Base-by-base conservation (phyloP, 2,329 filamentous ascomycete genomes). In the Proliferodiscus dingleyae region DNA sequence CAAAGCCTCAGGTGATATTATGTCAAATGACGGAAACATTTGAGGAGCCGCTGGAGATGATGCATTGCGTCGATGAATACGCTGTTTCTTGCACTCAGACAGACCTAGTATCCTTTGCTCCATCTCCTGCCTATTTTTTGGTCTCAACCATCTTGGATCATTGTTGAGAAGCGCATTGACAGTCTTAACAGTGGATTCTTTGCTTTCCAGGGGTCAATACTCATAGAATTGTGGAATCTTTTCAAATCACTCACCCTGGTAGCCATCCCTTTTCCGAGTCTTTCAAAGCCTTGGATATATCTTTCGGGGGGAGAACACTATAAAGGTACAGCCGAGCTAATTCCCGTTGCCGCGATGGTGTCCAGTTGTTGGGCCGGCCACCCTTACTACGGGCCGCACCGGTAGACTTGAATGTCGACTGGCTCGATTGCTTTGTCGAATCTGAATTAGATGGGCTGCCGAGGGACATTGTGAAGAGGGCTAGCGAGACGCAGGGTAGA, bases 281-380 rank as follows among this genome's bases (percentile, higher is more conserved):
- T 50, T 72, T 68, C 46, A 81, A 67, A 11, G 73, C 66, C 8
- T 67, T 64, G 37, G 71, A 62, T 18, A 79, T 79, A 60, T 72
- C 71, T 2, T 71, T 64, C 11, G 79, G 64, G 1, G 71, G 70
- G 4, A 80, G 65, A 0, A 67, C 75, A 0, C 76, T 80, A 55
- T 76, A 80, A 45, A 79, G 63, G 51, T 81, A 81, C 6, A 81
- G 70, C 6, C 77, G 68, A 6, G 73, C 68, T 46, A 81, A 65
- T 58, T 75, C 76, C 33, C 77, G 70, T 52, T 73, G 71, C 4
- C 72, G 70, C 2, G 72, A 72, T 11, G 68, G 61, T 8, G 70
- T 78, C 78, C 77, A 81, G 52, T 78, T 69, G 32, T 74, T 71
- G 2, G 77, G 78, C 11, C 78, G 73, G 11, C 78, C 78, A 13